Percentiles rank a stretch among this genome's conserved stretches.
These are phyloP conservation scores for Podila minutissima DNA, from an alignment of 192 early-diverging fungal genomes.

Conservation along the genomic window DNA sequence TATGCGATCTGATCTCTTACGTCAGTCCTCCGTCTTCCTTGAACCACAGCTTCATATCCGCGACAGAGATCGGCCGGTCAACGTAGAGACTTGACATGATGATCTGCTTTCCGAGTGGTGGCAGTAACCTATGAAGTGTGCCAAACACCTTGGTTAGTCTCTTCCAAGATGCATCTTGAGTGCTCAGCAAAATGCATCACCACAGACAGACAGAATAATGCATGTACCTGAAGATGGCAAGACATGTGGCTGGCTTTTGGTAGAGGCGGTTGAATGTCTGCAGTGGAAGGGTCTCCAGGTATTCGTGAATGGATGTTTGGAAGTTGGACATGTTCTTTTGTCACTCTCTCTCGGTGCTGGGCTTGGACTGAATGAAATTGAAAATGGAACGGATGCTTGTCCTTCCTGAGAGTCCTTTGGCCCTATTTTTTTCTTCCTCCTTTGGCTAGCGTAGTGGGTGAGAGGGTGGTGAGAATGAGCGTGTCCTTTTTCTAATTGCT, in stretches of 20 bases:
- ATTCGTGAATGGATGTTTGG: slow-evolving; percentile 82
- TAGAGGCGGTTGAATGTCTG: slow-evolving; percentile 84
- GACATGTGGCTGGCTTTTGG: slow-evolving; percentile 90
- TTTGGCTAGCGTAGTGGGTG: no score
- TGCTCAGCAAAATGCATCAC: neutral
- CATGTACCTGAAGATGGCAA: slow-evolving; percentile 85
- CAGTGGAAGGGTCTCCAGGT: slow-evolving; percentile 80
- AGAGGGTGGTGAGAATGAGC: no score
- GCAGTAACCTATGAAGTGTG: slow-evolving; percentile 66
- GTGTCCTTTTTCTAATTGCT: no score
- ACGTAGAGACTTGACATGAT: slow-evolving; percentile 90
- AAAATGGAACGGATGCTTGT: no score
- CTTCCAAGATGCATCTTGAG: no score
- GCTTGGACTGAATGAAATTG: no score
- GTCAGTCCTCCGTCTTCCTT: slow-evolving; percentile 32
- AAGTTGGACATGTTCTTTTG: slow-evolving; percentile 52
- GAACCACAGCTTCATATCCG: slow-evolving; percentile 77
- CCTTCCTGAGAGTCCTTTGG: no score
- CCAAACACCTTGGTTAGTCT: no score
- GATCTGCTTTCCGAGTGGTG: slow-evolving; percentile 87
- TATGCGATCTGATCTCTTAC: slow-evolving; percentile 17
- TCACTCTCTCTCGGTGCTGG: neutral
- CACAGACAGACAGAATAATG: neutral
- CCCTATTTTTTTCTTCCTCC: no score
- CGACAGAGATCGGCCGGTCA: slow-evolving; percentile 63